Evolutionary conservation across 2,329 filamentous ascomycete genomes (phyloP), one percentile per base, ranked within the genome.

Genomic region (Hypoxylon sp.): DNA sequence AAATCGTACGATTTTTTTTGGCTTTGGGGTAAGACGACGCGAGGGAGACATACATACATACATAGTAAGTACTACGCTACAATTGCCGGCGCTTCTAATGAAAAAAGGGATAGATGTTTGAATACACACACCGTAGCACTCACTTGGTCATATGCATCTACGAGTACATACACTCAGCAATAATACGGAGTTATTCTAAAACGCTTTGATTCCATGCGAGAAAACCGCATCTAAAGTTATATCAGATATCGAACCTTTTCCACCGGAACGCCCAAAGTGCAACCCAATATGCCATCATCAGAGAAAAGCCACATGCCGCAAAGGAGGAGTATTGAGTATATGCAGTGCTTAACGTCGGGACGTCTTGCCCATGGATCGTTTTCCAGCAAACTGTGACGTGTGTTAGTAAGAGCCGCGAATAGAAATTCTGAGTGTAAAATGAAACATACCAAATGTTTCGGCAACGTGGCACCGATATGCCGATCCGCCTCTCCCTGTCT

Each of bases 401-500:
- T 19, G 69, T 81, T 75, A 79, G 80, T 72, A 72, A 65, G 49
- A 53, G 41, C 44, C 8, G n/a, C 11, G 44, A 19, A 44, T 13
- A 10, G 50, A 49, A 32, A n/a, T 56, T 61, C 50, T 26, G 52
- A 58, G 41, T 17, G 15, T 13, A 17, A 26, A 46, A 52, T 37
- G 13, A 44, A 67, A 86, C 89, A 79, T 85, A 97, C 90, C 87
- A 99, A 84, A 82, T 98, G 95, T 83, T 97, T 99, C 67, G 89
- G 87, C 79, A 97, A 81, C 55, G 91, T 86, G 37, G 91, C 91
- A 58, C 89, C 89, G 65, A 89, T 88, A 81, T 98, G 94, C 77
- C 96, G 89, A 85, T 99, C 95, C 65, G 91, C 94, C 83, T 99
- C 95, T 84, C 95, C 95, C 85, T 96, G 92, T 79, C 94, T 89